phyloP scores from a whole-genome alignment of 495 filamentous ascomycete genomes.

The Daldinia loculata region DNA sequence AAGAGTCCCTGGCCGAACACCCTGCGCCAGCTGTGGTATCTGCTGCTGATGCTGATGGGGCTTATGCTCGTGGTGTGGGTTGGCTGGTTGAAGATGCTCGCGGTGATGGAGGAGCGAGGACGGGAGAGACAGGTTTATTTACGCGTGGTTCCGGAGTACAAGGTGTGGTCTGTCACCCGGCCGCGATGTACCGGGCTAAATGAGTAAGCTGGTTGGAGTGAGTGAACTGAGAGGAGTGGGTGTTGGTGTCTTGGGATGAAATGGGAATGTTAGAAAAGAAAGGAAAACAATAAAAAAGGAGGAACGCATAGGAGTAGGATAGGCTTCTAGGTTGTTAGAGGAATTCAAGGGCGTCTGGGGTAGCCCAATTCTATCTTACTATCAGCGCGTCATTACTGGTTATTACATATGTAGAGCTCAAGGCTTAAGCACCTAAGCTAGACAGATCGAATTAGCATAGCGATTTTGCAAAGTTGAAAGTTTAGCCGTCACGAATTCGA shows the following conservation, averaged over 20 bases:
- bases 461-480: background rate
- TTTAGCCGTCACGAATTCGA: conserved; percentile 14
- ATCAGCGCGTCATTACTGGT: background rate
- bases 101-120: background rate
- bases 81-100: background rate
- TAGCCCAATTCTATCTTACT: background rate
- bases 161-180: conserved; percentile 12
- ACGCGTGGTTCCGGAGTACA: background rate
- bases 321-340: background rate
- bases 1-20: conserved; percentile 13
- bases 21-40: background rate
- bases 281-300: background rate
- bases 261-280: background rate
- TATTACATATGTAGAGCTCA: background rate
- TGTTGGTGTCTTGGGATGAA: too few species aligned
- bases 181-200: background rate
- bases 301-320: background rate
- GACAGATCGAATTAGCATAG: conserved; percentile 2
- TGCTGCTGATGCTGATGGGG: background rate
- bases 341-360: background rate
- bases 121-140: background rate
- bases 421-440: background rate
- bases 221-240: background rate
- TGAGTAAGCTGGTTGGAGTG: background rate
- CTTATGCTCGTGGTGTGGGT: background rate